These are phyloP conservation scores for Neurospora tetrasperma DNA, from an alignment of 495 filamentous ascomycete genomes.

Conservation along the genomic window DNA sequence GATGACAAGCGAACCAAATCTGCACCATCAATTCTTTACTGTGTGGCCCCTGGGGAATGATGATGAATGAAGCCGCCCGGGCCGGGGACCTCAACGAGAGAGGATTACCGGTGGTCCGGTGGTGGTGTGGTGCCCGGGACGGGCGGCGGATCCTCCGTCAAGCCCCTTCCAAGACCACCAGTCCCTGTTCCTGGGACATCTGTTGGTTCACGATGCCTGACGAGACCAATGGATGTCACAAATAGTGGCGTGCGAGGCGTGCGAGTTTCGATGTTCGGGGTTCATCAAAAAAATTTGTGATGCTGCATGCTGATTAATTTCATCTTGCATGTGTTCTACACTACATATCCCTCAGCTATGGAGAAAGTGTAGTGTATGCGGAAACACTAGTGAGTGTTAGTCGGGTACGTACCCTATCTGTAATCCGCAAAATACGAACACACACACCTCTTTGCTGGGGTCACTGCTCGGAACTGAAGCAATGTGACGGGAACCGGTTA, in stretches of 20 bases:
- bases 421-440: not conserved
- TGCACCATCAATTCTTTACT: not conserved
- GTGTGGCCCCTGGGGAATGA: not conserved
- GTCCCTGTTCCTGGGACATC: not conserved
- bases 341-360: not conserved
- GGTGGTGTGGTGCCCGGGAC: not conserved
- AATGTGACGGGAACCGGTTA: not conserved
- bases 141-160: not conserved
- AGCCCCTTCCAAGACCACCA: not conserved
- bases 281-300: not conserved
- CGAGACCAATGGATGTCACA: not conserved
- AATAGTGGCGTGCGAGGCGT: not conserved
- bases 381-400: not conserved
- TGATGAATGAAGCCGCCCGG: not conserved
- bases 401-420: not conserved
- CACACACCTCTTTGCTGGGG: not conserved
- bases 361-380: not conserved
- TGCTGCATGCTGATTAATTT: not conserved
- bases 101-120: not conserved
- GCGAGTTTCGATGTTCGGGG: not conserved
- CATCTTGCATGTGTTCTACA: not conserved
- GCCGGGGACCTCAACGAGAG: not conserved
- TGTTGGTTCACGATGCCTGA: not conserved
- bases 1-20: not conserved
- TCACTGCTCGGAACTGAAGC: not conserved